A percentile compares a stretch with the other conserved stretches of the same genome.
Conservation (phyloP, 768 basidiomycete species). For the Podaxis sp. region DNA sequence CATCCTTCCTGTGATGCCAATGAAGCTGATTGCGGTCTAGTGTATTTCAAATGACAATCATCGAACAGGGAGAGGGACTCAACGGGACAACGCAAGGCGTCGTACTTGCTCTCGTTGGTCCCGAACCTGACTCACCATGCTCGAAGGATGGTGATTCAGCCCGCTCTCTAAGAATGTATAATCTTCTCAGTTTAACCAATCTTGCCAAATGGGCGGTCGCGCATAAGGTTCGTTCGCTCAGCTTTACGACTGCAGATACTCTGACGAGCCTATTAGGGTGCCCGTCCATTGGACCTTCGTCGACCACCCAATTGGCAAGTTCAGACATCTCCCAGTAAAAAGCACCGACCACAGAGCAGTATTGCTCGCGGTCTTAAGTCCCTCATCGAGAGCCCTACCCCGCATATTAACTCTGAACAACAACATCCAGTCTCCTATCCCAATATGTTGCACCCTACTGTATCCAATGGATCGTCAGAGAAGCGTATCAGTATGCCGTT, state of each 20-base stretch:
- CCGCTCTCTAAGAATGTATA: constrained; percentile 73
- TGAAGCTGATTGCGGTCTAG: constrained; percentile 32
- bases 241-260: background rate
- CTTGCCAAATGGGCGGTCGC: constrained; percentile 73
- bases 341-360: constrained; percentile 53
- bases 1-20: background rate
- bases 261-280: constrained; percentile 37
- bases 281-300: constrained; percentile 59
- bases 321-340: constrained; percentile 46
- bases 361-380: constrained; percentile 65
- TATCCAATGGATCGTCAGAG: constrained; percentile 9
- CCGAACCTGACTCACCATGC: constrained; percentile 42
- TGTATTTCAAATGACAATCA: constrained; percentile 73
- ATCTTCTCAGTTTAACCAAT: constrained; percentile 68
- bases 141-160: constrained; percentile 52
- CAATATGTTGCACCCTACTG: constrained; percentile 28
- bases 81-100: constrained; percentile 64
- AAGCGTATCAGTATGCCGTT: constrained; percentile 13
- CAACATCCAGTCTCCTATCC: constrained; percentile 30
- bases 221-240: constrained; percentile 49
- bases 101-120: constrained; percentile 71
- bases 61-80: constrained; percentile 63
- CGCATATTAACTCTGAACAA: constrained; percentile 20
- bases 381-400: constrained; percentile 38
- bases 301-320: constrained; percentile 48